Percentiles rank a stretch among this genome's conserved stretches.
These are phyloP conservation scores for thale cress (Arabidopsis thaliana) DNA, from an alignment of 345 rosid species.

Conservation along the genomic window DNA sequence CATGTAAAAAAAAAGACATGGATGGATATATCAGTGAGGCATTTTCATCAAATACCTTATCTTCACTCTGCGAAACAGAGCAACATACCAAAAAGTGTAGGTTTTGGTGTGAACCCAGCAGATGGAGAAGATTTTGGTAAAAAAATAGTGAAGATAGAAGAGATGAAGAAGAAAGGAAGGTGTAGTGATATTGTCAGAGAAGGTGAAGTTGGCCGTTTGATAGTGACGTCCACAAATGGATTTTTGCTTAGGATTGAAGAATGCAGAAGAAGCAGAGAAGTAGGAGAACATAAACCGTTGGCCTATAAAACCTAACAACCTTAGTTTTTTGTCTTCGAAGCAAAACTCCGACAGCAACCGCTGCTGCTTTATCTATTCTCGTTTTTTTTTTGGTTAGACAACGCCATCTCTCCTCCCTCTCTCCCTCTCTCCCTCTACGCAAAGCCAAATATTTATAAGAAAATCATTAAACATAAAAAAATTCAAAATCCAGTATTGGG, in stretches of 20 bases:
- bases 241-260: constrained; percentile 67
- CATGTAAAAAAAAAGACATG: no score
- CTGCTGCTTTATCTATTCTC: constrained; percentile 23
- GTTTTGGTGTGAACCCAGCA: neutral
- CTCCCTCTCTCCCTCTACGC: constrained; percentile 1
- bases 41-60: constrained; percentile 46
- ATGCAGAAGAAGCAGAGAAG: constrained; percentile 33
- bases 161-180: constrained; percentile 34
- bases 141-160: constrained; percentile 42
- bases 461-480: no score
- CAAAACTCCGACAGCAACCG: constrained; percentile 38
- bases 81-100: neutral
- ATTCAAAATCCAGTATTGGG: neutral
- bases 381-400: neutral
- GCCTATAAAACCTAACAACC: constrained; percentile 64
- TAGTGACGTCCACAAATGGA: constrained; percentile 62
- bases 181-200: constrained; percentile 54
- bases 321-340: constrained; percentile 43
- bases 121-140: constrained; percentile 20
- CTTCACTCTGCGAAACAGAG: constrained; percentile 17
- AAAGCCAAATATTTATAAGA: neutral
- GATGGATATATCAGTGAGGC: neutral
- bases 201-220: constrained; percentile 75
- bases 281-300: constrained; percentile 61
- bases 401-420: constrained; percentile 22